These are phyloP conservation scores for Neonectria punicea DNA, from an alignment of 2,329 filamentous ascomycete species.

Conservation along the genomic window DNA sequence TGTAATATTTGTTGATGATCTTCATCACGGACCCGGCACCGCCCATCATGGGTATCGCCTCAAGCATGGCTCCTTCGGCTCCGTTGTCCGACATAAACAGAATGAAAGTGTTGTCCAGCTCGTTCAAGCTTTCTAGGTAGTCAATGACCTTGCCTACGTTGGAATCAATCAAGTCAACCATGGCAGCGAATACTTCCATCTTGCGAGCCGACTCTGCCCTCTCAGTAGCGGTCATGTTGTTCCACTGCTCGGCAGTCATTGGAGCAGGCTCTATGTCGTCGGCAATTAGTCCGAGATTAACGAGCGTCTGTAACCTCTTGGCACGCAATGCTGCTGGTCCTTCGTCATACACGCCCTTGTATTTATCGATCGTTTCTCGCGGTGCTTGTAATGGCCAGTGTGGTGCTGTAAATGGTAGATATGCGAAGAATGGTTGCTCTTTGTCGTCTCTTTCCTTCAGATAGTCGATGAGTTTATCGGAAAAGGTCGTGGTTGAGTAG, in stretches of 20 bases:
- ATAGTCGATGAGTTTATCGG: conserved; percentile 57
- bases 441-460: conserved; percentile 42
- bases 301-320: conserved; percentile 56
- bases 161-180: conserved; percentile 66
- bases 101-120: conserved; percentile 13
- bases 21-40: conserved; percentile 58
- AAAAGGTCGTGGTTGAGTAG: conserved; percentile 64
- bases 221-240: conserved; percentile 23
- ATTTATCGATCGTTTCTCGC: background rate
- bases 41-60: conserved; percentile 67
- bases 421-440: conserved; percentile 57
- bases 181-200: conserved; percentile 63
- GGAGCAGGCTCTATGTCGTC: conserved; percentile 36
- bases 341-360: conserved; percentile 48
- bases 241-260: conserved; percentile 17
- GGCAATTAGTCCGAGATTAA: conserved; percentile 53
- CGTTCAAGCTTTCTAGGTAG: conserved; percentile 41
- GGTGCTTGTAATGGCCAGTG: conserved; percentile 15
- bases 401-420: conserved; percentile 43
- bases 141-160: conserved; percentile 64
- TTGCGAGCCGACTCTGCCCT: conserved; percentile 33
- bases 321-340: conserved; percentile 20
- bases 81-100: conserved; percentile 61
- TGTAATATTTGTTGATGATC: conserved; percentile 65
- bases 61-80: conserved; percentile 67